These are phyloP conservation scores for Phytophthora citricola DNA, from an alignment of 352 stramenopile genomes.

Conservation along the genomic window DNA sequence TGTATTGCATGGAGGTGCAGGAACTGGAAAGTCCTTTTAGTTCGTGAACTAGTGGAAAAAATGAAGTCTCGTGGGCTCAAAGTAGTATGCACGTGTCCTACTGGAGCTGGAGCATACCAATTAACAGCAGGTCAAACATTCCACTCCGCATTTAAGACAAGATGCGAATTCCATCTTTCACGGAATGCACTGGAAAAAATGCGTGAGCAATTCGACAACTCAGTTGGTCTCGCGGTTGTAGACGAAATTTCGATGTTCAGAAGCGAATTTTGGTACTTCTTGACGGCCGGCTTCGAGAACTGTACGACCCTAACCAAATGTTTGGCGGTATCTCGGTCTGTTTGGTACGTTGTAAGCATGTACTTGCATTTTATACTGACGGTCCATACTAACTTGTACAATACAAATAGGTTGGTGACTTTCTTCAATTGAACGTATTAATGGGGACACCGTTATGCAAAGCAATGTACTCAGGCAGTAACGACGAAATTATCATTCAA, in stretches of 20 bases:
- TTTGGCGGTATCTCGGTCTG: background rate
- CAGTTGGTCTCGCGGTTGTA: too few relatives aligned
- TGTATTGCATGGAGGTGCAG: background rate
- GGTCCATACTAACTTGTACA: background rate
- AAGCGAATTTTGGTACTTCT: background rate
- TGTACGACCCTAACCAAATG: background rate
- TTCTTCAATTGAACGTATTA: background rate
- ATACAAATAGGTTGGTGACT: background rate
- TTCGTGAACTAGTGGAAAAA: background rate
- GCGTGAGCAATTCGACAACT: background rate
- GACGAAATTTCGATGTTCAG: background rate
- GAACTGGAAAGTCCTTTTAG: background rate
- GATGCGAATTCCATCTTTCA: background rate
- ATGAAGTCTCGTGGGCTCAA: background rate
- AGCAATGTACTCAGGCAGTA: background rate
- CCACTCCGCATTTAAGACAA: background rate
- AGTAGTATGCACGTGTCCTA: background rate
- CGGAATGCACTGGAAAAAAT: background rate
- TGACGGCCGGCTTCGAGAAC: background rate
- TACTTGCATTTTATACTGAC: background rate
- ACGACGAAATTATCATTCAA: background rate
- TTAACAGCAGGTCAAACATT: background rate
- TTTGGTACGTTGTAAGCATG: background rate
- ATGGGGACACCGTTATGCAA: background rate
- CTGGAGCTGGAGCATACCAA: background rate